Evolutionary conservation across 108 stramenopile genomes (phyloP), one percentile per base, ranked within the genome.

Genomic region (Conticribra guillardii): DNA sequence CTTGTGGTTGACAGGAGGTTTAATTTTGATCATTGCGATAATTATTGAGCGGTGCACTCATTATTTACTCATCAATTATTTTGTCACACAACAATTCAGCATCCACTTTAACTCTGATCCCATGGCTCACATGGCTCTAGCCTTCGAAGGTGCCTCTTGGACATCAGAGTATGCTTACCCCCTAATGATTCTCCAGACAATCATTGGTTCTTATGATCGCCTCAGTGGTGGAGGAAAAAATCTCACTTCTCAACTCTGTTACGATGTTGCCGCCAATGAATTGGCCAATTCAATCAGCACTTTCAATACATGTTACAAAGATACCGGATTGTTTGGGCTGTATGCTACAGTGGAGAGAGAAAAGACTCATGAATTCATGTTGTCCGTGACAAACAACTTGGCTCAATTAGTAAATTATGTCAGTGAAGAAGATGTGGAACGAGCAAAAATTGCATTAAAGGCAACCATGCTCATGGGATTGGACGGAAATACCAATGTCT

Each of bases 281-380:
- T 69, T 89, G 24, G 96, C 95, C 49, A 96, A 98, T 80, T 90
- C 91, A 8, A 83, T 94, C 81, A 86, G 77, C 53, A 96, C 98
- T 11, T 99, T 99, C 86, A 99, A 99, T 84, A 97, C 98, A n/a
- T 96, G 96, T 85, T 99, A 99, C 90, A 98, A 99, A 82, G 99
- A 99, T 69, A 98, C 97, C 29, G 99, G 99, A 9, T 85, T 99
- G 14, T 99, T 99, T 75, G 99, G 98, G 30, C 58, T 99, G n/a
- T 98, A 99, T 77, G 92, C 93, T 28, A 88, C 96, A 52, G 92
- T 89, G 17, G 94, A 91, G 49, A 94, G 95, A 73, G 95, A 95
- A 81, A 91, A 93, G 77, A 81, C 96, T 59, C 91, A 95, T 64
- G 92, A 95, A 71, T 55, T 84, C 51, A 88, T 96, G 80, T 86